Conservation (phyloP, 2,329 filamentous ascomycete genomes). For the Grosmannia serpens region DNA sequence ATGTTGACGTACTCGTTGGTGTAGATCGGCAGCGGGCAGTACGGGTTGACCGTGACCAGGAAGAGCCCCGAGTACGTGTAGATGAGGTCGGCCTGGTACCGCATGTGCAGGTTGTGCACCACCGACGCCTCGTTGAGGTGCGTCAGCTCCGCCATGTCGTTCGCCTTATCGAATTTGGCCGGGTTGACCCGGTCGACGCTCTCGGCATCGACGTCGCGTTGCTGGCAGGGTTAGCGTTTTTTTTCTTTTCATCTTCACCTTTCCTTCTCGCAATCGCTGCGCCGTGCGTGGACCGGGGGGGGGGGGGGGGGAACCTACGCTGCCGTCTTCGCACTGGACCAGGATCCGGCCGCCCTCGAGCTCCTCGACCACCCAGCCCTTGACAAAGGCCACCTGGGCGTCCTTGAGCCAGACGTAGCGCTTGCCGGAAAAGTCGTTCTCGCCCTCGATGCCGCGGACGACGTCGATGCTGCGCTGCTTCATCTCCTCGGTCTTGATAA, state of each 20-base stretch:
- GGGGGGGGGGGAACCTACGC: conserved; percentile 47
- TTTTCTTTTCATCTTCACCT: too few relatives aligned
- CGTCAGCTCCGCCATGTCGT: conserved; percentile 97
- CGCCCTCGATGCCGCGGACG: conserved; percentile 74
- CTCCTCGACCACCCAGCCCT: conserved; percentile 85
- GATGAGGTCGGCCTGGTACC: conserved; percentile 92
- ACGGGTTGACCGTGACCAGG: conserved; percentile 93
- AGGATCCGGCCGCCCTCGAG: conserved; percentile 55
- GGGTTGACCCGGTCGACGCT: conserved; percentile 98
- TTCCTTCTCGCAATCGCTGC: too few relatives aligned
- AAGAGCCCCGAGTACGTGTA: conserved; percentile 98
- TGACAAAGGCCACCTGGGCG: conserved; percentile 74
- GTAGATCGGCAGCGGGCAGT: conserved; percentile 90
- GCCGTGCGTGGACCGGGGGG: too few relatives aligned
- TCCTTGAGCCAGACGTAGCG: conserved; percentile 97
- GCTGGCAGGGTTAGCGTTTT: conserved; percentile 34
- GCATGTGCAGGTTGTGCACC: conserved; percentile 88
- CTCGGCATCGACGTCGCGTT: conserved; percentile 77
- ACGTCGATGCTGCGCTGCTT: conserved; percentile 37
- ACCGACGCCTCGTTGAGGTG: conserved; percentile 97
- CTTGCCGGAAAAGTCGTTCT: conserved; percentile 98
- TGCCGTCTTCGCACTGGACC: conserved; percentile 90
- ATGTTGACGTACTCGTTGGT: conserved; percentile 95
- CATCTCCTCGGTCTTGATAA: conserved; percentile 82
- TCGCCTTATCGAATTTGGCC: conserved; percentile 97